phyloP scores from a whole-genome alignment of 2,329 filamentous ascomycete genomes.

The Fusarium coffeatum region DNA sequence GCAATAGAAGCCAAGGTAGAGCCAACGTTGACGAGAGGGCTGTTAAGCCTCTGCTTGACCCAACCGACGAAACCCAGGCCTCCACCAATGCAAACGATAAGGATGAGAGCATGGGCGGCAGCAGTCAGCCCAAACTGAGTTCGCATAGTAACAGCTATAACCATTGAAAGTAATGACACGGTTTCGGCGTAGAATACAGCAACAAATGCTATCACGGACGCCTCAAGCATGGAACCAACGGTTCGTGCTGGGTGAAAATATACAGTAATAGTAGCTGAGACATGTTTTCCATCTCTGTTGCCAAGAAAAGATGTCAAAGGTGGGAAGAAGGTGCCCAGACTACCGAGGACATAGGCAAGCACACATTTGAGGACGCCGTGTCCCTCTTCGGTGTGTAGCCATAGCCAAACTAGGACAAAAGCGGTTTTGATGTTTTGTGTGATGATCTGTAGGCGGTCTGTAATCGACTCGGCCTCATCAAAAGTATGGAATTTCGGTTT shows the following conservation, averaged over 20 bases:
- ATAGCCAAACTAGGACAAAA: constrained; percentile 64
- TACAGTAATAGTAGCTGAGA: constrained; percentile 92
- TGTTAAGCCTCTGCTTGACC: constrained; percentile 83
- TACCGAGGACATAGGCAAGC: constrained; percentile 87
- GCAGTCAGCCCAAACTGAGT: constrained; percentile 72
- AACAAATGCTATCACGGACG: constrained; percentile 77
- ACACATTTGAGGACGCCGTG: constrained; percentile 90
- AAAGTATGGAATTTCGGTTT: constrained; percentile 37
- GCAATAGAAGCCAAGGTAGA: constrained; percentile 88
- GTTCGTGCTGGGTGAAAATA: constrained; percentile 94
- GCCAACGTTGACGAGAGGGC: constrained; percentile 84
- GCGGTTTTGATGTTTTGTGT: constrained; percentile 54
- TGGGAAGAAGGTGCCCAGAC: constrained; percentile 84
- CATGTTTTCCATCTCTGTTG: constrained; percentile 89
- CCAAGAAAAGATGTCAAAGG: constrained; percentile 80
- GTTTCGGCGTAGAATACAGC: constrained; percentile 79
- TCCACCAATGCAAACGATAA: constrained; percentile 86
- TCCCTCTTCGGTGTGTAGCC: constrained; percentile 75
- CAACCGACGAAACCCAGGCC: constrained; percentile 89
- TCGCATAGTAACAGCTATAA: constrained; percentile 83
- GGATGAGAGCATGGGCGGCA: constrained; percentile 81
- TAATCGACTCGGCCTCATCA: constrained; percentile 47
- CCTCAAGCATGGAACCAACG: constrained; percentile 89
- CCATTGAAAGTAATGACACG: constrained; percentile 87
- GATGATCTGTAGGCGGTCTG: constrained; percentile 51